phyloP scores from a whole-genome alignment of 345 rosid species.

The Citrus maxima region DNA sequence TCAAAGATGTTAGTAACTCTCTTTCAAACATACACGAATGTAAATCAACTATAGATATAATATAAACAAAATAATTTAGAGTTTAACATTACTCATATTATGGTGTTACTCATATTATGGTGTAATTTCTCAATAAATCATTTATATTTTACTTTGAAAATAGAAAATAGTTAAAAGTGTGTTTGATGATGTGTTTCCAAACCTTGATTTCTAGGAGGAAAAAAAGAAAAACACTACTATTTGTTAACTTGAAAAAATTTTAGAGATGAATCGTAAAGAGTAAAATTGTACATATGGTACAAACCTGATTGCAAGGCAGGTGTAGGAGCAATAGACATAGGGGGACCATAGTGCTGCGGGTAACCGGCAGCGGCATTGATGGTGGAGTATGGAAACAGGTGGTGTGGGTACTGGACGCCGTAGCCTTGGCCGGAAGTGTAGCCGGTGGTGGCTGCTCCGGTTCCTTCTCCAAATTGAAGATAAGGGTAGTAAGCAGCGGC shows the following conservation, averaged over 20 bases:
- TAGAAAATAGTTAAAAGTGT: too few species aligned
- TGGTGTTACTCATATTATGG: too few species aligned
- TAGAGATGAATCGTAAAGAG: background rate
- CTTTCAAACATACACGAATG: background rate
- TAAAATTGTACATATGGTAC: background rate
- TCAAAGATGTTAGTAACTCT: slow-evolving; percentile 61
- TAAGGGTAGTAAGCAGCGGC: slow-evolving; percentile 73
- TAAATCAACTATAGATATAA: background rate
- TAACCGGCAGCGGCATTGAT: slow-evolving; percentile 50
- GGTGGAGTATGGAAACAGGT: slow-evolving; percentile 71
- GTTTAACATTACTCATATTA: too few species aligned
- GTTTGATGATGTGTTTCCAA: too few species aligned
- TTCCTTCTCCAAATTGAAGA: slow-evolving; percentile 75
- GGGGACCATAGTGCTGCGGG: slow-evolving; percentile 69
- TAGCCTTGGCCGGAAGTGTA: slow-evolving; percentile 59
- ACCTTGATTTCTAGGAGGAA: too few species aligned
- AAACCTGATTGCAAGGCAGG: slow-evolving; percentile 82
- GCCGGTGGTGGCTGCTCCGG: slow-evolving; percentile 49
- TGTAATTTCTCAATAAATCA: too few species aligned
- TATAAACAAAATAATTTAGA: too few species aligned
- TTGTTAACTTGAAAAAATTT: background rate
- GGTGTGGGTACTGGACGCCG: slow-evolving; percentile 72
- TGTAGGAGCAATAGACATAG: slow-evolving; percentile 80
- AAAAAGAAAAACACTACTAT: too few species aligned
- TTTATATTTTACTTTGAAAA: too few species aligned